Evolutionary conservation across 2,329 filamentous ascomycete species (phyloP), one percentile per base, ranked within the genome.

Genomic region (Hymenoscyphus repandus): DNA sequence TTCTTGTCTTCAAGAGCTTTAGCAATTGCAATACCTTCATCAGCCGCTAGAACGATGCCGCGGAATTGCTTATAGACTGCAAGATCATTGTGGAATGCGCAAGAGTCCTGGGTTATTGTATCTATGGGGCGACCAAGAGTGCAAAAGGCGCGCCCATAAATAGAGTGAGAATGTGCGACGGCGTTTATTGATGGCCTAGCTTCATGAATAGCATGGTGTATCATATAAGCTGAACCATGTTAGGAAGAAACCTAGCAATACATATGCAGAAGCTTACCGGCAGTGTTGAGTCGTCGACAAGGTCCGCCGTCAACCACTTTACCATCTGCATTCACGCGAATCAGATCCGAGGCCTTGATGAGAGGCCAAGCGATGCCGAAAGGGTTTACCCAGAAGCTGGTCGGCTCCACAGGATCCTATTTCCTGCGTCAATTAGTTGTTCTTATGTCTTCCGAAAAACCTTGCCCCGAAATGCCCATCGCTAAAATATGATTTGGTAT

Each of bases 331-430:
- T 84, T 74, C 1, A 88, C 83, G 13, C 77, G 78, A 48, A 88
- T 85, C n/a, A 88, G 72, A 56, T 88, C 82, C 0, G 79, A 83
- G 0, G 76, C 74, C 50, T 79, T 83, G 39, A 87, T 78, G 1
- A 64, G 51, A 7, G 63, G 64, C 64, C 64, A 67, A 2, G 64
- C 62, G 15, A 67, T 62, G 13, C 64, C 65, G 47, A 67, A 66
- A 12, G 65, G 65, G 33, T 67, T 67, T 3, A 67, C 64, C 65
- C 65, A 67, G 18, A 67, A 67, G 33, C 55, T 58, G 5, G 58
- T 60, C 15, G 65, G 62, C n/a, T 66, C 62, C 22, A 67, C 63
- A 1, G 65, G 65, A 53, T 67, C 65, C 64, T 67, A 37, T 47
- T 33, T 11, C 30, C 13, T 33, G 51, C 31, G 37, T 39, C 20